A percentile compares a stretch with the other conserved stretches of the same genome.
Conservation (phyloP, 495 filamentous ascomycete species). For the Rostrohypoxylon terebratum region DNA sequence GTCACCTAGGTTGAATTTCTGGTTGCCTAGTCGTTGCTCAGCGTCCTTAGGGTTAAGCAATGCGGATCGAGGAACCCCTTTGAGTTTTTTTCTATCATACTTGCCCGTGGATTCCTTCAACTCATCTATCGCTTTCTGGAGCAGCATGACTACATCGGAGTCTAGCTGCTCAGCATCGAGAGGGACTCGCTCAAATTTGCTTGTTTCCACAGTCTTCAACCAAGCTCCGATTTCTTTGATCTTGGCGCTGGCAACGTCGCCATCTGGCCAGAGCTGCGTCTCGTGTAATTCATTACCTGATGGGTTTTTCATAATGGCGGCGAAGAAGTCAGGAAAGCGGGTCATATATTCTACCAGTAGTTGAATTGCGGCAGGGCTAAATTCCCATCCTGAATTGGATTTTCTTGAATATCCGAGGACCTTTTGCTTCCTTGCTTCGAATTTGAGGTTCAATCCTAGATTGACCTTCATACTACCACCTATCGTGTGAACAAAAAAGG, state of each 20-base stretch:
- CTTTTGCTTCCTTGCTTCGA: constrained; percentile 93
- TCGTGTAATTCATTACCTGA: constrained; percentile 64
- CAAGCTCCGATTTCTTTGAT: constrained; percentile 91
- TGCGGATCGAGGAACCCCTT: constrained; percentile 83
- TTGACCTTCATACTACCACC: constrained; percentile 79
- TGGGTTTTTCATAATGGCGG: constrained; percentile 77
- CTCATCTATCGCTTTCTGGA: constrained; percentile 80
- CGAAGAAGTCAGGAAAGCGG: constrained; percentile 94
- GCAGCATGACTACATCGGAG: constrained; percentile 83
- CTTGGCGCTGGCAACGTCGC: constrained; percentile 69
- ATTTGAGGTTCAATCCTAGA: constrained; percentile 95
- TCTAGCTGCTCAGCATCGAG: constrained; percentile 96
- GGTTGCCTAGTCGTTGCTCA: constrained; percentile 87
- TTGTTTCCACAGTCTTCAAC: constrained; percentile 90
- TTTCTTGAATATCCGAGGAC: constrained; percentile 95
- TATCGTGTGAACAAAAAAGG: constrained; percentile 83
- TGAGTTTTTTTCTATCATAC: constrained; percentile 72
- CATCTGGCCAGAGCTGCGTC: constrained; percentile 86
- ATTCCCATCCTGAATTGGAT: constrained; percentile 90
- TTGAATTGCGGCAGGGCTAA: constrained; percentile 83
- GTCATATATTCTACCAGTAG: constrained; percentile 90
- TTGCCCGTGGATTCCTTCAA: constrained; percentile 58
- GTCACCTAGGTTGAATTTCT: constrained; percentile 87
- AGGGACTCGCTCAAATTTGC: constrained; percentile 91
- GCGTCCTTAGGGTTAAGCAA: constrained; percentile 92